Evolutionary conservation across 2,329 filamentous ascomycete genomes (phyloP), one percentile per base, ranked within the genome.

Genomic region (Fusarium lateritium): DNA sequence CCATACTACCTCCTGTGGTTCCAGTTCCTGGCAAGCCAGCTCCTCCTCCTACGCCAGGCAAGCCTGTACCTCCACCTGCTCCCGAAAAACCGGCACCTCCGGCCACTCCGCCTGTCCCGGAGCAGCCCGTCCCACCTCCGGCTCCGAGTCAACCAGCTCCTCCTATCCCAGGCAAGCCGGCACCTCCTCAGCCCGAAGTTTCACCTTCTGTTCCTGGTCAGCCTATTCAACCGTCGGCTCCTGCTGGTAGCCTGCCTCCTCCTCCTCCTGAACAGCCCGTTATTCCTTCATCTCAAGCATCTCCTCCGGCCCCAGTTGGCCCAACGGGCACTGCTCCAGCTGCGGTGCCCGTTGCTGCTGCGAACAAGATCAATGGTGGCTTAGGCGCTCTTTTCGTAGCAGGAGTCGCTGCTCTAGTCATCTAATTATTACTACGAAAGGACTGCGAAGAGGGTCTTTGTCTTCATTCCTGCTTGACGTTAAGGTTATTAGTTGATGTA

Each of bases 301-400:
- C 52, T 13, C 73, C 38, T 33, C 76, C 74, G 56, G 58, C 62
- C 22, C 49, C 65, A 22, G 38, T 36, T 28, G 28, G 15, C 21
- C 50, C 57, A 7, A 54, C 58, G 14, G 34, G 26, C 15, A 61
- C 56, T 40, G 70, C 63, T 21, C 58, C 71, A 17, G 61, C 76
- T 43, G 59, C 72, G 4, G 68, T 75, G 46, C 71, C 81, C 22
- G 78, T 78, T 38, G 81, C 76, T 39, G 82, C 76, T 22, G 82
- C 79, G 46, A 78, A 78, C 50, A 80, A 78, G 70, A 63, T 76
- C 34, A 76, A 75, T 38, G 71, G 78, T 28, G 78, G 78, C 53
- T 52, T 80, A 24, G 80, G 79, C 26, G 79, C 79, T 56, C 73
- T 83, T 42, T 69, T 81, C 46, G 56, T 81, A 33, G 82, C 77